These are phyloP conservation scores for Torulaspora maleeae DNA, from an alignment of 805 yeast species.

Conservation along the genomic window DNA sequence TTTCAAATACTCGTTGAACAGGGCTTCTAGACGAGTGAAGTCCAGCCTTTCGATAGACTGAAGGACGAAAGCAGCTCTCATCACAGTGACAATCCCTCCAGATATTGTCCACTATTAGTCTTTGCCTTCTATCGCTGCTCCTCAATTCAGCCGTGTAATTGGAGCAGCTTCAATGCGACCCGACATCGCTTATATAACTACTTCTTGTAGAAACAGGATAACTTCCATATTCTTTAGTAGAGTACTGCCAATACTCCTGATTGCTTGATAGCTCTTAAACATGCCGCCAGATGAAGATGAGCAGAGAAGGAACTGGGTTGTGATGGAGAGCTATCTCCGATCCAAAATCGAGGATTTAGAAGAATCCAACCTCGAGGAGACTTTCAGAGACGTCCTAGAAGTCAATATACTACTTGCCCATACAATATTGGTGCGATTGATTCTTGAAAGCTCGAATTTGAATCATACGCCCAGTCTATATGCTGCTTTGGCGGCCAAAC, in stretches of 20 bases:
- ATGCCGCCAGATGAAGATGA: constrained; percentile 30
- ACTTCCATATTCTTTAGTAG: not conserved
- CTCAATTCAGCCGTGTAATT: not conserved
- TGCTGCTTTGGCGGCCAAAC: constrained; percentile 52
- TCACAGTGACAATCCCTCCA: not conserved
- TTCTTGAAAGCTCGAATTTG: constrained; percentile 51
- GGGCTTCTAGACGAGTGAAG: constrained; percentile 2
- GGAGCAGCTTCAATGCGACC: not conserved
- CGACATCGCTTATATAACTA: not conserved
- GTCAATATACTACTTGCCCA: constrained; percentile 57
- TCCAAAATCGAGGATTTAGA: constrained; percentile 3
- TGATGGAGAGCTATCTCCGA: constrained; percentile 44
- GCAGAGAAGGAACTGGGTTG: constrained; percentile 58
- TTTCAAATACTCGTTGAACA: constrained; percentile 9
- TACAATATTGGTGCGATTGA: constrained; percentile 53
- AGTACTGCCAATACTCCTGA: not conserved
- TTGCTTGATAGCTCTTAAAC: not conserved
- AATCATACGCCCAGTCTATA: constrained; percentile 44
- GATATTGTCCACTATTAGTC: not conserved
- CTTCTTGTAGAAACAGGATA: not conserved
- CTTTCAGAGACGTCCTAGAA: constrained; percentile 48
- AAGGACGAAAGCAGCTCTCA: constrained; percentile 20
- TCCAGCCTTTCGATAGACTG: constrained; percentile 11
- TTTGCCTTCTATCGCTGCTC: not conserved
- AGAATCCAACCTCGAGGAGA: constrained; percentile 43